These are phyloP conservation scores for Eucalyptus cloeziana DNA, from an alignment of 345 rosid species.

Conservation along the genomic window DNA sequence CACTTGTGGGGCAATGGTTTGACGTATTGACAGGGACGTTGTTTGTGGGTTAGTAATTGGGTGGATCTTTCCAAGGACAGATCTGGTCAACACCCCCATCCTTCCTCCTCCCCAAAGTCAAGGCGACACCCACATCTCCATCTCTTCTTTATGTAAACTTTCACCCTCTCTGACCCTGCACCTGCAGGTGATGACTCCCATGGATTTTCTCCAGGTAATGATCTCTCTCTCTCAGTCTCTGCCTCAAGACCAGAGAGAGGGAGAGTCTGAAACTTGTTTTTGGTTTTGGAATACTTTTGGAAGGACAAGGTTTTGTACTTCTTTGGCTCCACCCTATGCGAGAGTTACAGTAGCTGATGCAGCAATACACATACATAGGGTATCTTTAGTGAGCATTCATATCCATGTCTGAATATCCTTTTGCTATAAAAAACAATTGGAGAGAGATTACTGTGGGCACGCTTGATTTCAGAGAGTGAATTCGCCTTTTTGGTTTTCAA, in stretches of 20 bases:
- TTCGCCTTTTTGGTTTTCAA: neutral
- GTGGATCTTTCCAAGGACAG: constrained; percentile 25
- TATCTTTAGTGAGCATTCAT: neutral
- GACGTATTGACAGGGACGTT: neutral
- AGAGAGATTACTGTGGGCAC: neutral
- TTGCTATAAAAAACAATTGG: neutral
- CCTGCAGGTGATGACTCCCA: neutral
- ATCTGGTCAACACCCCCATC: constrained; percentile 11
- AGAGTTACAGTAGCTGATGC: neutral
- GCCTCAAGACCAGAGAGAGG: neutral
- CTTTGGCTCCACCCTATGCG: neutral
- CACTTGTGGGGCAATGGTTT: neutral
- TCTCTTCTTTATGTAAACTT: neutral
- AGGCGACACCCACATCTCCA: neutral
- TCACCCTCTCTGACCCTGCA: neutral
- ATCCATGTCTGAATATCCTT: neutral
- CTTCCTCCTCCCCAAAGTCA: neutral
- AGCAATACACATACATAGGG: neutral
- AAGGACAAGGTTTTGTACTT: neutral
- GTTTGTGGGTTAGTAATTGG: constrained; percentile 6
- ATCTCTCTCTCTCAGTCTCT: neutral
- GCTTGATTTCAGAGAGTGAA: neutral
- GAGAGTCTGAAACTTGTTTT: neutral
- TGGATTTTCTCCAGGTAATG: neutral
- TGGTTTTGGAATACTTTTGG: neutral